Evolutionary conservation across 768 basidiomycete genomes (phyloP), one percentile per base, ranked within the genome.

Genomic region (Mycena sanguinolenta): DNA sequence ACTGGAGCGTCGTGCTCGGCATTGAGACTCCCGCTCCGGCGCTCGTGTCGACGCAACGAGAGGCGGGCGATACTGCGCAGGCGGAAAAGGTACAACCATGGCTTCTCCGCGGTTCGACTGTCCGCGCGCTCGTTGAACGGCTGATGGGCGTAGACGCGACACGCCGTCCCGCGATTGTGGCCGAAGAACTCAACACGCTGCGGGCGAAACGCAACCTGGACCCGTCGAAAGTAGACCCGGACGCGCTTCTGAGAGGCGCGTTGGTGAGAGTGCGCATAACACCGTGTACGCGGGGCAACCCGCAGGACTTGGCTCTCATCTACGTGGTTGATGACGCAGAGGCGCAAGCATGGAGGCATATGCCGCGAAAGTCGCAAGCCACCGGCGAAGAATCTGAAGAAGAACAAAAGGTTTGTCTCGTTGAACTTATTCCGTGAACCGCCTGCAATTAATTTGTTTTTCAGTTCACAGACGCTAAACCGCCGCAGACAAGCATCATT

Each of bases 1-100:
- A 95, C 72, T 97, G 95, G 95, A 84, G 82, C 14, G 82, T 83
- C 27, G 83, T 93, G n/a, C 85, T 95, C n/a, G 90, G 91, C 3
- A 69, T 91, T 16, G 71, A 75, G 50, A 67, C 67, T 39, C 46
- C 58, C 23, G 63, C 74, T 10, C 23, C 68, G 19, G 71, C 78
- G 16, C 75, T 91, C 25, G 82, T 90, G 32, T 78, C 90, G 1
- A 88, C 92, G 1, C 92, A 95, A 74, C 81, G 92, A 63, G 88
- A 88, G 62, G 79, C 78, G 12, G 78, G 76, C 27, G 71, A 62
- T 27, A 38, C 32, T 55, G 68, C 21, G 73, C 73, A 42, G 21
- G 30, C 30, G 4, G 67, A 39, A 28, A 61, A 60, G 49, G 68
- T 82, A 19, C 80, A 76, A 53, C 87, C 90, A 16, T 97, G 95